Evolutionary conservation across 768 basidiomycete genomes (phyloP).

Genomic region (Leccinum longicurvipes): DNA sequence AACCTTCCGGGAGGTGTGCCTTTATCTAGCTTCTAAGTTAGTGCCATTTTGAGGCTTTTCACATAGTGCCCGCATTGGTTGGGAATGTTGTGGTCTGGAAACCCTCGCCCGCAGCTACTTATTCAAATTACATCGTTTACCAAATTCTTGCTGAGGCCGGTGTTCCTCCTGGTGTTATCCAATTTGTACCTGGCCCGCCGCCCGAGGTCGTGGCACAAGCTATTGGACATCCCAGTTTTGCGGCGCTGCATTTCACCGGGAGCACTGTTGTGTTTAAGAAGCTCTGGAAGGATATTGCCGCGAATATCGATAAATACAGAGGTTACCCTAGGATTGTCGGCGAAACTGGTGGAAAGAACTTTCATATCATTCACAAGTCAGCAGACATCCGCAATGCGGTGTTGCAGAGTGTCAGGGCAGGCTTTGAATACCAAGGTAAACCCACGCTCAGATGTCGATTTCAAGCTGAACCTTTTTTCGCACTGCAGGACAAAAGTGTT

Average conservation of each 20-base stretch:
- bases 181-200: conserved; percentile 91
- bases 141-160: conserved; percentile 93
- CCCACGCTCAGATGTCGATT: not conserved
- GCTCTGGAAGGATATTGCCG: conserved; percentile 93
- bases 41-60: not conserved
- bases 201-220: conserved; percentile 82
- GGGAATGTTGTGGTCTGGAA: conserved; percentile 98
- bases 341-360: conserved; percentile 99
- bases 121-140: conserved; percentile 91
- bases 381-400: conserved; percentile 92
- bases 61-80: conserved; percentile 79
- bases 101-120: conserved; percentile 92
- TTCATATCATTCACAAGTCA: conserved; percentile 86
- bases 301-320: conserved; percentile 83
- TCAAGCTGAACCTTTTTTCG: not conserved
- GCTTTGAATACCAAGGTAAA: conserved; percentile 93
- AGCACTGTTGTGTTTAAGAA: conserved; percentile 92
- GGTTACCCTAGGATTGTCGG: conserved; percentile 95
- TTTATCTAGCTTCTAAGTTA: not conserved
- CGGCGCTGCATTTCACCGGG: conserved; percentile 94
- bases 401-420: conserved; percentile 79
- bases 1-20: conserved; percentile 76
- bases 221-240: conserved; percentile 75
- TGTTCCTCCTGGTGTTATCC: conserved; percentile 90
- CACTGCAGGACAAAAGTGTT: conserved; percentile 86